Percentiles rank a stretch among this genome's conserved stretches.
Conservation (phyloP, 108 stramenopile species). For the Hondaea fermentalgiana region DNA sequence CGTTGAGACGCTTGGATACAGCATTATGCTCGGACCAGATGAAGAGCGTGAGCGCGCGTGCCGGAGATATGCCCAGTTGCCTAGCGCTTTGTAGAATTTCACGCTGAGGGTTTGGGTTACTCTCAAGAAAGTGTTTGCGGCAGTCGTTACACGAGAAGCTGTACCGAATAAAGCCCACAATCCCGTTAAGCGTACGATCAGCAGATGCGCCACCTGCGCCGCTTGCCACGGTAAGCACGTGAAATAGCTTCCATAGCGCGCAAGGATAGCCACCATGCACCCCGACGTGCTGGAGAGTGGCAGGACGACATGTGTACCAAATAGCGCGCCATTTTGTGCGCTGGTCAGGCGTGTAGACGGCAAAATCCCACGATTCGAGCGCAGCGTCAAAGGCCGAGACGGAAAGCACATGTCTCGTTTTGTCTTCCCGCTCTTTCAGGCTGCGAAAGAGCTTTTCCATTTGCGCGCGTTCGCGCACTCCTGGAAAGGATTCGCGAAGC, state of each 20-base stretch:
- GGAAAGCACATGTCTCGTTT: background rate
- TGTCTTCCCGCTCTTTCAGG: background rate
- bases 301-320: background rate
- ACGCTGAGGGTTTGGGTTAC: background rate
- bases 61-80: background rate
- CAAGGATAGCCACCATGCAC: background rate
- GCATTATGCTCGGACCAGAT: constrained; percentile 1
- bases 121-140: background rate
- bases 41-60: background rate
- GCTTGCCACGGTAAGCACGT: background rate
- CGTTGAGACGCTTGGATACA: background rate
- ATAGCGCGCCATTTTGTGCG: background rate
- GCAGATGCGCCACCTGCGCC: background rate
- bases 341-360: background rate
- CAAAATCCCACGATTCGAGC: background rate
- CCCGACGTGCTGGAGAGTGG: background rate
- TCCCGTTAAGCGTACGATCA: background rate
- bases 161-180: background rate
- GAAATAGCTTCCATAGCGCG: background rate
- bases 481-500: constrained; percentile 7
- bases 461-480: background rate
- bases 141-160: background rate
- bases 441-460: background rate
- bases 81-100: background rate
- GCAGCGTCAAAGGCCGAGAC: background rate